phyloP scores from a whole-genome alignment of 179 eudicot genomes.

The Beta corolliflora region DNA sequence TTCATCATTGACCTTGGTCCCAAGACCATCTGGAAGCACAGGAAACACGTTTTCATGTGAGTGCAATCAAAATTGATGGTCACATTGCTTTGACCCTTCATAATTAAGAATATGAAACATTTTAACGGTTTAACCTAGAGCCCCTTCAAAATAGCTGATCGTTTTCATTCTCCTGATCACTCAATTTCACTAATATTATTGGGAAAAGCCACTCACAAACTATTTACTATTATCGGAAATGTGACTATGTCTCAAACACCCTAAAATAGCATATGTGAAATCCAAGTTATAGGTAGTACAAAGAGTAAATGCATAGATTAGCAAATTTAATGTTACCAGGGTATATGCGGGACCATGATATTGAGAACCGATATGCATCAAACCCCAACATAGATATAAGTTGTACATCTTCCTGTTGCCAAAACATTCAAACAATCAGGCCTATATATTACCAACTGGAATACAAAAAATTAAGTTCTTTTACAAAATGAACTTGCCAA shows the following conservation, averaged over 20 bases:
- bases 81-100: background rate
- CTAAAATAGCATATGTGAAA: background rate
- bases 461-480: background rate
- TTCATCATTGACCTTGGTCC: conserved; percentile 66
- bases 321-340: conserved; percentile 46
- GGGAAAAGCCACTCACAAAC: background rate
- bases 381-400: conserved; percentile 73
- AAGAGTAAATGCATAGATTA: background rate
- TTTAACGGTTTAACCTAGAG: background rate
- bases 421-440: conserved; percentile 12
- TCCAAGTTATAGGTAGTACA: background rate
- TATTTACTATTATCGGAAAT: background rate
- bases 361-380: conserved; percentile 69
- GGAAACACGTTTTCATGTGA: background rate
- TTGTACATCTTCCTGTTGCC: conserved; percentile 70
- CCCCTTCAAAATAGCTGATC: background rate
- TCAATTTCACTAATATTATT: background rate
- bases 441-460: background rate
- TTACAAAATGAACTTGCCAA: background rate
- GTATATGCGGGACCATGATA: conserved; percentile 77
- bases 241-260: background rate
- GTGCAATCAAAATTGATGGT: background rate
- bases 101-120: background rate
- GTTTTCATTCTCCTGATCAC: background rate
- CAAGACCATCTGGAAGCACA: conserved; percentile 70